Evolutionary conservation across 2,329 filamentous ascomycete genomes (phyloP).

Genomic region (Akanthomyces dipterigenus): DNA sequence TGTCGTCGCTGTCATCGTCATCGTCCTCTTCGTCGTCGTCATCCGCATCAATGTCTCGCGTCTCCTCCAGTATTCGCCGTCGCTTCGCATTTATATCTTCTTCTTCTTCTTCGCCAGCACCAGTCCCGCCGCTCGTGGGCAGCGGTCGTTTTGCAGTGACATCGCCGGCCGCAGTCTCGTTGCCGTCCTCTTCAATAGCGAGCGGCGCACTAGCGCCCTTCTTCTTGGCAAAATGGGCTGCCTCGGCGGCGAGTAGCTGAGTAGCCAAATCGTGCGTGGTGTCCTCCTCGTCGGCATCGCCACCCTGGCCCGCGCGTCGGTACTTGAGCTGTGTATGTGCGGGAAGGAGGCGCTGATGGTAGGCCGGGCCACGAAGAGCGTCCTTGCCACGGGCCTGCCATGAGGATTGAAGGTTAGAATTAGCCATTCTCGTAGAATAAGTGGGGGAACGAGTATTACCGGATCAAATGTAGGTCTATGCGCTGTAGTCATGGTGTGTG

Average conservation of each 20-base stretch:
- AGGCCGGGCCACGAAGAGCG: constrained; percentile 83
- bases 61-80: constrained; percentile 79
- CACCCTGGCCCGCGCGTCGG: constrained; percentile 80
- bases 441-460: constrained; percentile 39
- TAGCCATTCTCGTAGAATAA: constrained; percentile 15
- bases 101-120: constrained; percentile 48
- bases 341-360: constrained; percentile 91
- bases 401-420: not conserved
- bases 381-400: constrained; percentile 83
- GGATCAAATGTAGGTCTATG: constrained; percentile 94
- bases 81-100: constrained; percentile 77
- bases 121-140: constrained; percentile 14
- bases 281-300: constrained; percentile 60
- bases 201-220: constrained; percentile 50
- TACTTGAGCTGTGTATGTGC: constrained; percentile 91
- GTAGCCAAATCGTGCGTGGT: constrained; percentile 77
- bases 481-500: constrained; percentile 52
- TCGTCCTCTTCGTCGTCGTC: constrained; percentile 55
- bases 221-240: constrained; percentile 79
- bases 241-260: constrained; percentile 84
- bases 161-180: constrained; percentile 27
- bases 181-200: constrained; percentile 41
- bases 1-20: constrained; percentile 38
- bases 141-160: constrained; percentile 53
- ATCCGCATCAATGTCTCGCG: constrained; percentile 76